Evolutionary conservation across 345 rosid genomes (phyloP).

Genomic region (Durio zibethinus): DNA sequence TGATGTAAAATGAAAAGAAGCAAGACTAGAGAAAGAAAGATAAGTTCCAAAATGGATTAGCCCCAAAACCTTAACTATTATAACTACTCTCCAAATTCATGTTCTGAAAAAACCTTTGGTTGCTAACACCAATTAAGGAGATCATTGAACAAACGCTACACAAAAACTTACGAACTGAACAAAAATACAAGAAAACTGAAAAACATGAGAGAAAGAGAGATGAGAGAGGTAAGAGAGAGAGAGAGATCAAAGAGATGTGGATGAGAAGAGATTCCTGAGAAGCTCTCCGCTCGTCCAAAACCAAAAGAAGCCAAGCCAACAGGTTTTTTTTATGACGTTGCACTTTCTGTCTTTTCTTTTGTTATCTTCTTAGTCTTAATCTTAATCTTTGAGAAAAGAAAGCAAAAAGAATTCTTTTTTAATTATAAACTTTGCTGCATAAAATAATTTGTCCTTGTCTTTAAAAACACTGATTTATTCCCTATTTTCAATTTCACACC

Average conservation of each 20-base stretch:
- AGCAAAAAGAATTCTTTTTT: background rate
- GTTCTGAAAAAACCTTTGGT: slow-evolving; percentile 4
- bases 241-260: no score
- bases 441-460: background rate
- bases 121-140: slow-evolving; percentile 24
- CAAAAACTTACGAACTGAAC: background rate
- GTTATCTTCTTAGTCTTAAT: slow-evolving; percentile 29
- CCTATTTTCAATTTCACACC: no score
- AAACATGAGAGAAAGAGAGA: background rate
- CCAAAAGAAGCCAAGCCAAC: slow-evolving; percentile 22
- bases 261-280: slow-evolving; percentile 32
- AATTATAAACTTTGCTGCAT: slow-evolving; percentile 9
- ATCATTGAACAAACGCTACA: slow-evolving; percentile 23
- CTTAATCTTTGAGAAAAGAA: background rate
- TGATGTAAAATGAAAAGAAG: no score
- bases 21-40: background rate
- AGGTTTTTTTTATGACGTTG: slow-evolving; percentile 37
- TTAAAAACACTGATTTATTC: no score
- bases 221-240: background rate
- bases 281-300: slow-evolving; percentile 34
- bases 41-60: background rate
- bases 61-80: slow-evolving; percentile 21
- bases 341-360: slow-evolving; percentile 53
- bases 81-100: no score
- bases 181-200: background rate